phyloP scores from a whole-genome alignment of 1,139 yeast genomes.

The Debaryomycetaceae sp. region DNA sequence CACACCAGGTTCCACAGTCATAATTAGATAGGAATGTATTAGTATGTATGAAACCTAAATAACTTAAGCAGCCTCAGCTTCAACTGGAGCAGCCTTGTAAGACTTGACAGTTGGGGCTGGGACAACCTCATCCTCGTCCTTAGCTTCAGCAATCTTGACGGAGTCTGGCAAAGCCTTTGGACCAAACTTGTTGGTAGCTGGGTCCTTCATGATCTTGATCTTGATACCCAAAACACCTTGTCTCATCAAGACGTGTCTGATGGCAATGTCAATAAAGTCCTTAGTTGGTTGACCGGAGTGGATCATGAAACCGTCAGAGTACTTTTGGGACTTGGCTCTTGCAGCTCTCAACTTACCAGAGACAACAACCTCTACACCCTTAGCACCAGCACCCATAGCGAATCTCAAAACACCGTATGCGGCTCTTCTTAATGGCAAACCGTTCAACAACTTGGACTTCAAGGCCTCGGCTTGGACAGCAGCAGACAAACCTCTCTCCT shows the following conservation, averaged over 20 bases:
- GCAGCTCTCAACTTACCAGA: constrained; percentile 99
- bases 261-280: constrained; percentile 97
- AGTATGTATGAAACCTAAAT: constrained; percentile 1
- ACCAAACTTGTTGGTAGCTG: constrained; percentile 86
- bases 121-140: constrained; percentile 83
- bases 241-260: constrained; percentile 99
- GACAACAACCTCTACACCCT: constrained; percentile 99
- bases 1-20: too few relatives aligned
- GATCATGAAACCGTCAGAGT: constrained; percentile 99
- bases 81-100: constrained; percentile 42
- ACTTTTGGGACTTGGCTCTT: constrained; percentile 99
- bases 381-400: constrained; percentile 99
- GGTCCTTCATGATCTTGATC: constrained; percentile 99
- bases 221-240: constrained; percentile 99
- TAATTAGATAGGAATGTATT: neutral
- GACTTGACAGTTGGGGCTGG: constrained; percentile 83
- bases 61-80: constrained; percentile 32
- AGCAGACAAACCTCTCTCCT: constrained; percentile 99
- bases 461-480: constrained; percentile 99
- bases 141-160: constrained; percentile 90
- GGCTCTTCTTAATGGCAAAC: constrained; percentile 99
- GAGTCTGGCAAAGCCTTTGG: constrained; percentile 95
- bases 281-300: constrained; percentile 99
- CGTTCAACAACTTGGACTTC: constrained; percentile 96
- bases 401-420: constrained; percentile 99